Conservation (phyloP, 2,329 filamentous ascomycete species). For the Arthrocladium fulminans region DNA sequence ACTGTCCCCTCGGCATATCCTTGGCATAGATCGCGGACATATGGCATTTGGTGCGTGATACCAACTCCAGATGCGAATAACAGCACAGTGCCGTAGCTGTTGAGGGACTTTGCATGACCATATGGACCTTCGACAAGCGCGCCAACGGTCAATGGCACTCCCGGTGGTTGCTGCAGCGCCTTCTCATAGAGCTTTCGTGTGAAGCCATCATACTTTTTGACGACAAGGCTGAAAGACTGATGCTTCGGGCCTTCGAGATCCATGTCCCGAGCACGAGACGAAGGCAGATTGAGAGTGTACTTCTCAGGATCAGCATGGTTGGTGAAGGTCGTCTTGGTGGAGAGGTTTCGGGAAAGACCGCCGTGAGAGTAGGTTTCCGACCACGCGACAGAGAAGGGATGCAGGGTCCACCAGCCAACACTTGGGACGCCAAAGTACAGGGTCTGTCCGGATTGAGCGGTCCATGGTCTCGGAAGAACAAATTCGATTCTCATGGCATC, state of each 20-base stretch:
- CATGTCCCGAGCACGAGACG: slow-evolving; percentile 37
- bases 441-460: slow-evolving; percentile 62
- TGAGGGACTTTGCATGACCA: slow-evolving; percentile 69
- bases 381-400: slow-evolving; percentile 74
- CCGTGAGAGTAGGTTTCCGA: slow-evolving; percentile 41
- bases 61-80: slow-evolving; percentile 89
- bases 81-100: slow-evolving; percentile 85
- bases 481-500: slow-evolving; percentile 63
- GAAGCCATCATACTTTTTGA: slow-evolving; percentile 80
- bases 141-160: slow-evolving; percentile 50
- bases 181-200: slow-evolving; percentile 71
- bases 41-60: slow-evolving; percentile 90
- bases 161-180: slow-evolving; percentile 45
- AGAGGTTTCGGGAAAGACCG: slow-evolving; percentile 24
- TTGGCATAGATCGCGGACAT: slow-evolving; percentile 66
- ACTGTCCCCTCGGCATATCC: slow-evolving; percentile 62
- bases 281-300: slow-evolving; percentile 7
- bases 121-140: slow-evolving; percentile 88
- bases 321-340: slow-evolving; percentile 12
- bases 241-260: slow-evolving; percentile 44
- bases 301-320: slow-evolving; percentile 15
- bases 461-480: slow-evolving; percentile 57
- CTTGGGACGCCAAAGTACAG: slow-evolving; percentile 63
- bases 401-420: slow-evolving; percentile 60
- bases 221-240: slow-evolving; percentile 66